These are phyloP conservation scores for Podospora pseudopauciseta DNA, from an alignment of 495 filamentous ascomycete species.

Conservation along the genomic window DNA sequence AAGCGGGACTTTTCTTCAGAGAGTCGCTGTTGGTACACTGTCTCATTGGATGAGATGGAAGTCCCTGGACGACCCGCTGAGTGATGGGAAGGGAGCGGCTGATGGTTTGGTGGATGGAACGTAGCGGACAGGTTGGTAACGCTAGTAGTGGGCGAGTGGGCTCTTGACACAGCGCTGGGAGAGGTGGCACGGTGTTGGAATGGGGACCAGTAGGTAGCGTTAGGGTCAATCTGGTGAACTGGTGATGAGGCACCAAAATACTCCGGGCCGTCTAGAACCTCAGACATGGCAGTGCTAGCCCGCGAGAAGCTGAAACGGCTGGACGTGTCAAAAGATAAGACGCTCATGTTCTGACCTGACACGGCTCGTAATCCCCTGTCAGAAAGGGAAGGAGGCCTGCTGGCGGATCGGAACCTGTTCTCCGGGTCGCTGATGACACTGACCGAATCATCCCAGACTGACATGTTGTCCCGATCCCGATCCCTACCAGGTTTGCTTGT, in stretches of 20 bases:
- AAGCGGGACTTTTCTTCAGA: slow-evolving; percentile 59
- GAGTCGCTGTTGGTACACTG: slow-evolving; percentile 52
- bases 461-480: slow-evolving; percentile 37
- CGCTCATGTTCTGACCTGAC: slow-evolving; percentile 54
- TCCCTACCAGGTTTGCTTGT: slow-evolving; percentile 47
- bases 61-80: slow-evolving; percentile 48
- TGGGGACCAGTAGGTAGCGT: slow-evolving; percentile 84
- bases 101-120: slow-evolving; percentile 40
- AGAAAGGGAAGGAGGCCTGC: slow-evolving; percentile 35
- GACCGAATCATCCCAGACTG: slow-evolving; percentile 51
- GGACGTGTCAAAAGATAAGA: slow-evolving; percentile 65
- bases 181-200: slow-evolving; percentile 63
- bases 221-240: slow-evolving; percentile 70
- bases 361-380: slow-evolving; percentile 50
- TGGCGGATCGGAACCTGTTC: slow-evolving; percentile 36
- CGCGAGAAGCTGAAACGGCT: slow-evolving; percentile 55
- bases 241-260: slow-evolving; percentile 65
- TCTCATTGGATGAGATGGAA: slow-evolving; percentile 57
- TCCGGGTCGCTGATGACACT: slow-evolving; percentile 54
- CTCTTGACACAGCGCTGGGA: slow-evolving; percentile 54
- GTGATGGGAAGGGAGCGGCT: slow-evolving; percentile 38
- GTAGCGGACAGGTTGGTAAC: slow-evolving; percentile 48
- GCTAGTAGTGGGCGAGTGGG: slow-evolving; percentile 55
- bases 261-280: slow-evolving; percentile 65
- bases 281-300: slow-evolving; percentile 54